phyloP scores from a whole-genome alignment of 495 filamentous ascomycete species.

The Neurospora sp. region DNA sequence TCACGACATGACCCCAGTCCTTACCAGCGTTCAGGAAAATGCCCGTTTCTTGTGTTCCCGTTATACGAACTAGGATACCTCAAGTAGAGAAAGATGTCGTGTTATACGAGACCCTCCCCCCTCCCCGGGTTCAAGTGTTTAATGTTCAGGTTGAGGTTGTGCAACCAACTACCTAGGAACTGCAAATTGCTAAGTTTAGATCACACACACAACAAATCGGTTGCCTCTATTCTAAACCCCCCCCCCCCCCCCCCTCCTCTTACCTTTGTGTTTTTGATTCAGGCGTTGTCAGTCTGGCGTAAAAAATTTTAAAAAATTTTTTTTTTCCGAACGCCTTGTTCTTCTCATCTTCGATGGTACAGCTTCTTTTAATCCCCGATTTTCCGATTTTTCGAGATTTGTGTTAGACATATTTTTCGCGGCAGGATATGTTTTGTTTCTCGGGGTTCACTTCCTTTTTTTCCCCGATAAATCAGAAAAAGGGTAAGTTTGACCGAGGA shows the following conservation, averaged over 20 bases:
- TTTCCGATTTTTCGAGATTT: background rate
- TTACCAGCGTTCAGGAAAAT: background rate
- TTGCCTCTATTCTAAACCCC: background rate
- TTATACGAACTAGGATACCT: background rate
- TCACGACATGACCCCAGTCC: background rate
- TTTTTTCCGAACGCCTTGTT: background rate
- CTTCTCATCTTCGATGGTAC: background rate
- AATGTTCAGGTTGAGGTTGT: background rate
- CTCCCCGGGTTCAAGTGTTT: background rate
- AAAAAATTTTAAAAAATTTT: no score
- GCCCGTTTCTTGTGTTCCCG: background rate
- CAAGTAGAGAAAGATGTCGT: background rate
- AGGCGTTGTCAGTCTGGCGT: background rate
- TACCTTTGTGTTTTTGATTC: background rate
- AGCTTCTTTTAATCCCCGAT: background rate
- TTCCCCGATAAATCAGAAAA: background rate
- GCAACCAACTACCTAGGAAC: background rate
- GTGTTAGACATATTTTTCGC: background rate
- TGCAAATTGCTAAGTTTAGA: background rate
- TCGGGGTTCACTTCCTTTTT: background rate
- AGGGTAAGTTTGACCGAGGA: background rate
- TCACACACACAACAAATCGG: background rate
- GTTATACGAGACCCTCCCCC: background rate
- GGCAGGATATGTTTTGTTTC: background rate
- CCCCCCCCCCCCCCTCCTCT: no score